Base-by-base conservation (phyloP, 2,329 filamentous ascomycete genomes). In the Fusarium temperatum region DNA sequence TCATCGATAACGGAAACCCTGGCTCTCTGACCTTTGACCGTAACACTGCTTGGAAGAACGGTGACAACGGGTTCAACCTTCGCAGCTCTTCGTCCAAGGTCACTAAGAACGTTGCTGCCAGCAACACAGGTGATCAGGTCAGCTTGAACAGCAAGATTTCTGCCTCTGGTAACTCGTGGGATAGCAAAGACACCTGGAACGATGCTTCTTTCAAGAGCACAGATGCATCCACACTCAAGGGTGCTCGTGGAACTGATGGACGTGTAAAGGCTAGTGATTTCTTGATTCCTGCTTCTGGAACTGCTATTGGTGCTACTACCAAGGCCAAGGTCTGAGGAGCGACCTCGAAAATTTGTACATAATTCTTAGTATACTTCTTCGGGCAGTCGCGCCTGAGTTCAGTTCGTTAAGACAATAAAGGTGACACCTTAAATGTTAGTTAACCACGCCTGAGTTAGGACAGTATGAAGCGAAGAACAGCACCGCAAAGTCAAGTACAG, bases 31-130 rank as follows among this genome's bases (percentile, higher is more conserved):
- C 78, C 7, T 71, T 86, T 39, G 79, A 80, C 17, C 79, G 83
- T 61, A 86, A 85, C 78, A 87, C 84, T 3, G 85, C 85, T 8
- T 87, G 82, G 81, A 84, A 84, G 70, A 87, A 87, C 57, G 81
- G 78, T 9, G 83, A 82, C 14, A 54, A 66, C 9, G 75, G 74
- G 4, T 77, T 77, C 39, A 62, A 77, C 35, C 64, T 75, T n/a
- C 57, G 70, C n/a, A 75, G 72, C 42, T 77, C 72, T 1, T 62
- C 79, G 2, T 81, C 82, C 6, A 82, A 77, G 22, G 72, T 86
- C 30, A 82, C 68, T 11, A 78, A 77, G 53, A 86, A 85, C 65
- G 78, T 86, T 58, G 83, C 84, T 8, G 82, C 79, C 6, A 55
- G 50, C 44, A 77, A 77, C 50, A 58, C 39, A 1, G 60, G 55